Evolutionary conservation across 371 early-diverging fungal species (phyloP), one percentile per base, ranked within the genome.

Genomic region (Hamiltosporidium magnivora): DNA sequence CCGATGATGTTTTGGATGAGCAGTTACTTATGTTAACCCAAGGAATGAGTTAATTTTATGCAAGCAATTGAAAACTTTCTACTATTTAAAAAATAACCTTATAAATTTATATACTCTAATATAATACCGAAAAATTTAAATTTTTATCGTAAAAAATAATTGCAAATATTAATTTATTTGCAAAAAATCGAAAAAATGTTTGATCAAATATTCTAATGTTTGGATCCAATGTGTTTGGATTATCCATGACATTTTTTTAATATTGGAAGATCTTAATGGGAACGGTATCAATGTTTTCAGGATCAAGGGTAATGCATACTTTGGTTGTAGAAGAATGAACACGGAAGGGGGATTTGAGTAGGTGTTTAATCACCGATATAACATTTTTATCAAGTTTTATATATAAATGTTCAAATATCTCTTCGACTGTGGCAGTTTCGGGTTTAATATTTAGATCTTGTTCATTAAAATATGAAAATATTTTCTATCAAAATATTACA

Each of bases 281-380:
- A 4, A 60, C 3, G 11, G 4, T 41, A 60, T 60, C 60, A 60
- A 60, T 60, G 9, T 60, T 42, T 38, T 37, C 37, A 60, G 25
- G 3, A 60, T 60, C 4, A 6, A 60, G 8, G 9, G 60, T 9
- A 60, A 60, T 25, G 38, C 41, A 41, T 6, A 60, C 25, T 11
- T 43, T 60, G 3, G 3, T 55, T 3, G 37, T 42, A 14, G 8
- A 11, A 42, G 97, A 94, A 81, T 96, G 99, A 14, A 95, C 88
- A 78, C 93, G 94, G 80, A 98, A 96, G 0, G 99, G 99, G 75
- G 89, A 87, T 79, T 98, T 98, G 25, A 98, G 86, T 81, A 98
- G 86, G 84, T 98, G 99, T 78, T 90, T 92, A 3, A 90, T 84
- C 41, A 86, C 85, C 8, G 85, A 87, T 0, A 92, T 87, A 4